Evolutionary conservation across 2,329 filamentous ascomycete genomes (phyloP), one percentile per base, ranked within the genome.

Genomic region (Orbilia quercus): DNA sequence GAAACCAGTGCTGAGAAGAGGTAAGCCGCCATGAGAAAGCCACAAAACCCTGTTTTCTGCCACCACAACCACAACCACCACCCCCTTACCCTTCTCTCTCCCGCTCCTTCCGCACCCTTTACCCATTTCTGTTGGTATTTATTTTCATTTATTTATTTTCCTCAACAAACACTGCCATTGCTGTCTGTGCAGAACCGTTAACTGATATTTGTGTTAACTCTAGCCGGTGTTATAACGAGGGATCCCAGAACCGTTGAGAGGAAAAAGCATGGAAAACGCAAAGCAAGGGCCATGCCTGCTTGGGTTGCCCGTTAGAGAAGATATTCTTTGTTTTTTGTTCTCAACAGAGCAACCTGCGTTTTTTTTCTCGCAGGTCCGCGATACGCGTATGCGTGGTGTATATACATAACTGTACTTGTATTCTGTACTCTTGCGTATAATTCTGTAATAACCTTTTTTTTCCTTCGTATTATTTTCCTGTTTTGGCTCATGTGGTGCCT

Each of bases 211-310:
- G 76, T 74, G 73, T 67, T 75, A 75, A 67, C 77, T 78, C 65
- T 81, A 99, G 95, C 94, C 80, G 96, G 96, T 75, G 92, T 90
- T 81, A 87, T 99, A 76, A 96, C 93, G 58, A 90, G 94, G 79
- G 94, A 99, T 83, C 87, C 89, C 67, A 92, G 94, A 83, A 89
- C 85, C 79, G 96, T 99, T 77, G 95, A 99, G 84, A 94, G 95
- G 81, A 99, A 99, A 89, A 98, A 99, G 87, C 88, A 92, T 66
- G 96, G 95, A 77, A 91, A 92, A 79, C 82, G 96, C 83, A 99
- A 99, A 86, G 94, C 95, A 69, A 91, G 95, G 83, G 99, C 99
- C 88, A 96, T 90, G 88, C 94, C 94, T 73, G 87, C 95, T 78
- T 99, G 96, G 95, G 93, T 98, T 85, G 98, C 97, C 88, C 77